Conservation (phyloP, 2,329 filamentous ascomycete species). For the Penicillium brasilianum region DNA sequence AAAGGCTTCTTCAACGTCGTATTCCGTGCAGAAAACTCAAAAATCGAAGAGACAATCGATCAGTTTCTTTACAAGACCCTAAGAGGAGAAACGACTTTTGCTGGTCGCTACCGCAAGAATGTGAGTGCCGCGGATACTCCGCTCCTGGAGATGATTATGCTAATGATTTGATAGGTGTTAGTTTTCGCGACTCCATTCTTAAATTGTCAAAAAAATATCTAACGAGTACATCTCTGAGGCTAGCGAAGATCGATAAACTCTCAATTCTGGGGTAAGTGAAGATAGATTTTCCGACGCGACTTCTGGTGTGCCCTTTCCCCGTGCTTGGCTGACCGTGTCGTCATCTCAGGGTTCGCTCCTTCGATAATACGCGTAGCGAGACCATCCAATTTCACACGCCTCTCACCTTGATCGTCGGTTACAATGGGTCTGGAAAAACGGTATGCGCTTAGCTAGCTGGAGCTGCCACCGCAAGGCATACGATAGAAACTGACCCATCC, state of each 20-base stretch:
- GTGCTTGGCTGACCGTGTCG: conserved; percentile 10
- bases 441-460: conserved; percentile 44
- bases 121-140: conserved; percentile 21
- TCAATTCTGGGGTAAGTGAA: conserved; percentile 72
- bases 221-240: conserved; percentile 10
- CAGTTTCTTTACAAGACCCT: not conserved
- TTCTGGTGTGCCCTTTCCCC: not conserved
- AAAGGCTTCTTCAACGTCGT: not conserved
- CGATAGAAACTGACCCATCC: conserved; percentile 14
- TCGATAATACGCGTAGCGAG: conserved; percentile 75
- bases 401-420: conserved; percentile 92
- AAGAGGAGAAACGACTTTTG: not conserved
- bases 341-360: conserved; percentile 72
- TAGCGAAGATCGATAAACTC: conserved; percentile 86
- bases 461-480: not conserved
- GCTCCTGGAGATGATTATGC: conserved; percentile 11
- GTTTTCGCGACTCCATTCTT: conserved; percentile 21
- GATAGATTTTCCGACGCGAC: not conserved
- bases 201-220: not conserved
- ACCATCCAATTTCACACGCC: conserved; percentile 88
- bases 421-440: conserved; percentile 97
- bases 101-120: conserved; percentile 20
- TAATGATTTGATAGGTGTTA: conserved; percentile 39
- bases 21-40: not conserved
- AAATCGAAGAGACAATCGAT: not conserved